A percentile compares a stretch with the other conserved stretches of the same genome.
Evolutionary conservation across 441 rosid genomes (phyloP).

Genomic region (Brassica balearica): DNA sequence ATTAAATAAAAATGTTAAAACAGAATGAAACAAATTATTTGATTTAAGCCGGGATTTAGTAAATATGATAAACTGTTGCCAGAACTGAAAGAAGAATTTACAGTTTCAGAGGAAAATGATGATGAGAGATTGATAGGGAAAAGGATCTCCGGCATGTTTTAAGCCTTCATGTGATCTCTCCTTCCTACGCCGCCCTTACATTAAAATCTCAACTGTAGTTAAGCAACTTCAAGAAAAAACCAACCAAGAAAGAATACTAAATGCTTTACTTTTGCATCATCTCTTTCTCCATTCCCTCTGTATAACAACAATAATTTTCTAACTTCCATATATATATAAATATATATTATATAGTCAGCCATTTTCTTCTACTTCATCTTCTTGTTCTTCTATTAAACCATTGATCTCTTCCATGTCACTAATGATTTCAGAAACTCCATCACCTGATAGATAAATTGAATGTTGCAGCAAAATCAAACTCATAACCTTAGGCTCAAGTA

Average conservation of each 20-base stretch:
- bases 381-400: slow-evolving; percentile 41
- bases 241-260: slow-evolving; percentile 14
- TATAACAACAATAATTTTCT: slow-evolving; percentile 36
- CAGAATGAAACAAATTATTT: neutral
- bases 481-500: slow-evolving; percentile 11
- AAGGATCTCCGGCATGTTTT: slow-evolving; percentile 37
- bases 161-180: slow-evolving; percentile 39
- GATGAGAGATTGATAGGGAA: slow-evolving; percentile 28
- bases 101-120: slow-evolving; percentile 48
- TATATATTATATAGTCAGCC: slow-evolving; percentile 21
- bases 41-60: neutral
- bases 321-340: slow-evolving; percentile 15
- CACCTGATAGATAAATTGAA: slow-evolving; percentile 52
- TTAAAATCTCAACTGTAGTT: slow-evolving; percentile 52
- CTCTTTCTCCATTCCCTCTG: slow-evolving; percentile 24
- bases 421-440: slow-evolving; percentile 83
- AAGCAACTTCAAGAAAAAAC: neutral
- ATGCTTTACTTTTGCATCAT: slow-evolving; percentile 19
- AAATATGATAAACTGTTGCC: neutral
- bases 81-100: slow-evolving; percentile 47
- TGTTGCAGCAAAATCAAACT: slow-evolving; percentile 1
- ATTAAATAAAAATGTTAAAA: no score
- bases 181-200: neutral
- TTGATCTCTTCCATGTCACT: slow-evolving; percentile 75
- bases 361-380: slow-evolving; percentile 2